Evolutionary conservation across 495 filamentous ascomycete species (phyloP), one percentile per base, ranked within the genome.

Genomic region (Podospora anserina): DNA sequence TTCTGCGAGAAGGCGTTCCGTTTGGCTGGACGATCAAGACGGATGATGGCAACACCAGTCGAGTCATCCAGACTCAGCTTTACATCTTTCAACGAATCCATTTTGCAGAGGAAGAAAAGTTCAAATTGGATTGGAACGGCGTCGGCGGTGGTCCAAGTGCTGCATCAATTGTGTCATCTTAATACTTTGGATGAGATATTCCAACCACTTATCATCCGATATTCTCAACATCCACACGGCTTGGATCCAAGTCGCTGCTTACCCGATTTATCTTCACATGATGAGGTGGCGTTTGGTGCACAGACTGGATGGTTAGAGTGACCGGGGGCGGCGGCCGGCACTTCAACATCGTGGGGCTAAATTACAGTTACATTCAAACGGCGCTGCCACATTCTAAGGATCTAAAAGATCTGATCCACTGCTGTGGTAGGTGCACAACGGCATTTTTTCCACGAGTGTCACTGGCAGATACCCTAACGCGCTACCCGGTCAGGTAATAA

Each of bases 1-100:
- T 69, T 64, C 55, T 77, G 75, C 15, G 76, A 78, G 30, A 82
- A 72, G 16, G 80, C 79, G 75, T 82, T 82, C 11, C 77, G 74
- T 57, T 78, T 82, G 20, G 66, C 68, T 13, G 76, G 79, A 11
- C 78, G 72, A 69, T 77, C 70, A 70, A 82, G 66, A 49, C 73
- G 69, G 15, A 84, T 70, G 34, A 81, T 63, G n/a, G 73, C 69
- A 44, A 74, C 67, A 61, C 70, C 68, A 5, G 61, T 67, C 26
- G 49, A 30, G 64, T 63, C 27, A 53, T 69, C 54, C 44, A 66
- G 7, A 19, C 59, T 61, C 44, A 66, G 9, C 16, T 49, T 53
- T 34, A 67, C 28, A 68, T 61, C 16, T 39, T 64, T 58, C 18
- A 34, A 60, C 61, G 44, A 7, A 2, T 49, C 39, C 39, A 49